Evolutionary conservation across 805 yeast species (phyloP).

Genomic region (Pichia cephalocereana): DNA sequence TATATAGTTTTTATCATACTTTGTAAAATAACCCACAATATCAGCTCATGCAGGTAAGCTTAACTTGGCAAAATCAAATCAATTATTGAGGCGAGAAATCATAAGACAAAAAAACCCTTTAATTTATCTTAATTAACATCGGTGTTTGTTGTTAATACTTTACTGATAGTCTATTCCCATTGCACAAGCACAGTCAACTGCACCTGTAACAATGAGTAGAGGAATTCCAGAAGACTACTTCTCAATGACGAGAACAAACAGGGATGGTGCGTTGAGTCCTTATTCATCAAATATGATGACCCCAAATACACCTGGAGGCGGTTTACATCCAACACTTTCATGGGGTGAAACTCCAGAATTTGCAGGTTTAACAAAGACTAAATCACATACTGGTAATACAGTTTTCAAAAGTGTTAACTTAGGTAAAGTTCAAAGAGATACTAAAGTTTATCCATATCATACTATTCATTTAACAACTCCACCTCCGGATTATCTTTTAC

Average conservation of each 20-base stretch:
- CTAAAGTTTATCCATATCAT: slow-evolving; percentile 12
- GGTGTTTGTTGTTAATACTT: no score
- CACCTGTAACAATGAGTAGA: not conserved
- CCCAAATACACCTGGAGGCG: not conserved
- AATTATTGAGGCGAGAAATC: no score
- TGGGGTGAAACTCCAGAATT: slow-evolving; percentile 9
- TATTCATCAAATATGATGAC: not conserved
- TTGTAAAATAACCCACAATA: no score
- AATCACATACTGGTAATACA: slow-evolving; percentile 19
- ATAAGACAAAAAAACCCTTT: no score
- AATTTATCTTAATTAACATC: no score
- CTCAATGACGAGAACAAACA: not conserved
- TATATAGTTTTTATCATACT: not conserved
- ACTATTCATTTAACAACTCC: slow-evolving; percentile 15
- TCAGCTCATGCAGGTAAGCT: no score
- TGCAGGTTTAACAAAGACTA: slow-evolving; percentile 12
- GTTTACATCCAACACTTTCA: slow-evolving; percentile 3
- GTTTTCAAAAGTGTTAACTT: slow-evolving; percentile 5
- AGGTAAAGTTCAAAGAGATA: slow-evolving; percentile 1
- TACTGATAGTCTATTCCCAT: no score
- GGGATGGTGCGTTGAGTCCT: slow-evolving; percentile 2
- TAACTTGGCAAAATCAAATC: no score
- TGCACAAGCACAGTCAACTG: no score
- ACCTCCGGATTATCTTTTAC: slow-evolving; percentile 14
- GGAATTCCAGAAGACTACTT: slow-evolving; percentile 4